Percentiles rank a stretch among this genome's conserved stretches.
Conservation (phyloP, 2,329 filamentous ascomycete species). For the Parastagonospora nodorum region DNA sequence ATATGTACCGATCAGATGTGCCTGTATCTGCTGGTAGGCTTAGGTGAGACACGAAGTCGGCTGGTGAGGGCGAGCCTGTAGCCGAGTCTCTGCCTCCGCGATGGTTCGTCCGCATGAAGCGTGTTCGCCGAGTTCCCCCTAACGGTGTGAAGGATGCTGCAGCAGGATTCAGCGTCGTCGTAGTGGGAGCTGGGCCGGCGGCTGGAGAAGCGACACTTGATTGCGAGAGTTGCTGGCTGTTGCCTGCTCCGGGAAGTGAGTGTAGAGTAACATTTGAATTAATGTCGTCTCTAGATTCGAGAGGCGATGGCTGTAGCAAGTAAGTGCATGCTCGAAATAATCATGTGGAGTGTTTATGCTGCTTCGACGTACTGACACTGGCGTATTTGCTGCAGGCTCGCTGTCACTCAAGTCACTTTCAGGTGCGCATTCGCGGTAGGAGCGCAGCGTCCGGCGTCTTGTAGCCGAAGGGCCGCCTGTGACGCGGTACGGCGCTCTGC, state of each 20-base stretch:
- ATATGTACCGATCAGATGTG: too few species aligned
- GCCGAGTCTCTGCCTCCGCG: too few species aligned
- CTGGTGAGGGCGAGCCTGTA: too few species aligned
- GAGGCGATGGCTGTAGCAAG: background rate
- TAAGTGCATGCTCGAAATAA: background rate
- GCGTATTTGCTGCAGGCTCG: conserved; percentile 11
- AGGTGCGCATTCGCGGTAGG: conserved; percentile 4
- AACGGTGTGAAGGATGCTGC: too few species aligned
- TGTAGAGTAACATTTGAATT: background rate
- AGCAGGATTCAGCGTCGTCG: too few species aligned
- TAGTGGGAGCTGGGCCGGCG: too few species aligned
- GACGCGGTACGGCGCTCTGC: background rate
- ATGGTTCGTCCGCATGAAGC: too few species aligned
- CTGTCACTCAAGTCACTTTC: conserved; percentile 5
- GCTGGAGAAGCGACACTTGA: too few species aligned
- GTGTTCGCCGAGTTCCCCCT: too few species aligned
- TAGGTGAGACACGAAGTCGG: too few species aligned
- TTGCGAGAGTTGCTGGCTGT: background rate
- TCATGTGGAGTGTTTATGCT: background rate
- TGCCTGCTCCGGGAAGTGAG: background rate
- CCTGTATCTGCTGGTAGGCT: too few species aligned
- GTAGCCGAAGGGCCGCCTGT: background rate
- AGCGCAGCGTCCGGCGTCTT: conserved; percentile 4
- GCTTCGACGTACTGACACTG: conserved; percentile 5
- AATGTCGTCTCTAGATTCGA: background rate